phyloP scores from a whole-genome alignment of 768 basidiomycete genomes.

The Pleurotus eryngii region DNA sequence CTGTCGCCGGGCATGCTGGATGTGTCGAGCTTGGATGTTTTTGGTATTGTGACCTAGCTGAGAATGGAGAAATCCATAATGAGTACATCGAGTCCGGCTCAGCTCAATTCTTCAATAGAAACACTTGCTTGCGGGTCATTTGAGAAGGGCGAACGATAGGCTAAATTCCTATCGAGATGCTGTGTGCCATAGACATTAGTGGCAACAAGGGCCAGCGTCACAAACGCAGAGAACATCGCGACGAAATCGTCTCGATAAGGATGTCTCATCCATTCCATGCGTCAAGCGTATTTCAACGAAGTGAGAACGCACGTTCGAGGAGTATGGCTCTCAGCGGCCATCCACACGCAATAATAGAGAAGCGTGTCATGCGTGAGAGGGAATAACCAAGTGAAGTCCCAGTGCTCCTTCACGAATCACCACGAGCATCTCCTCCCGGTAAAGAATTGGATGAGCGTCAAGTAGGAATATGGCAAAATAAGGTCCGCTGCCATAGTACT shows the following conservation, averaged over 20 bases:
- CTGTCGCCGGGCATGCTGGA: conserved; percentile 32
- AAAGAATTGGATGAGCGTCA: no score
- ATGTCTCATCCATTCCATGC: not conserved
- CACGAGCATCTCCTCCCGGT: no score
- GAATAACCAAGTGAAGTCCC: not conserved
- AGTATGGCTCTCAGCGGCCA: not conserved
- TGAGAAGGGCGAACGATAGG: conserved; percentile 36
- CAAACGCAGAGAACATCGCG: not conserved
- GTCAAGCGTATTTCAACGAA: not conserved
- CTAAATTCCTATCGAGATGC: conserved; percentile 36
- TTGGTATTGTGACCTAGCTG: conserved; percentile 39
- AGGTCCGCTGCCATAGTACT: no score
- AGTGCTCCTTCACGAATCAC: no score
- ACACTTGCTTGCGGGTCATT: conserved; percentile 28
- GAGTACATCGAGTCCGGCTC: not conserved
- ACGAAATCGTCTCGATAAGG: not conserved
- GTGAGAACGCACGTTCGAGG: not conserved
- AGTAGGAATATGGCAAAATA: no score
- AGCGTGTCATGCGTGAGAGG: not conserved
- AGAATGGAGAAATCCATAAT: not conserved
- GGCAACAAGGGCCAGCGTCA: conserved; percentile 9
- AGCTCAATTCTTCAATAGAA: not conserved
- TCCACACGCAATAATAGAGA: not conserved
- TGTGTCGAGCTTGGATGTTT: conserved; percentile 32
- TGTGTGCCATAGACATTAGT: conserved; percentile 15